Base-by-base conservation (phyloP, 345 rosid species). In the Iberis pinnata region DNA sequence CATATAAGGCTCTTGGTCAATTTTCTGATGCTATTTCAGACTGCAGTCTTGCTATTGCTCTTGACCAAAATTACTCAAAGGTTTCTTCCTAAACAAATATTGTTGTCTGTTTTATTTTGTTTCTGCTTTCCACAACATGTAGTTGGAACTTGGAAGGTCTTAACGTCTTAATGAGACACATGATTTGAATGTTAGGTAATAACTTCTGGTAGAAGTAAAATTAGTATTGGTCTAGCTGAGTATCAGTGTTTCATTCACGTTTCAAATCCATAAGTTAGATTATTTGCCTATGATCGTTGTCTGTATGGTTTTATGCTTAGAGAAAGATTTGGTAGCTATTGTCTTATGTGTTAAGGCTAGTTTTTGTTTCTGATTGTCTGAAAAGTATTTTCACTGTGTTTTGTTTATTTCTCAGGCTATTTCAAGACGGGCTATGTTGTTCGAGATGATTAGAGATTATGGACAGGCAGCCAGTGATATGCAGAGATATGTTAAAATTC, bases 31-130 rank as follows among this genome's bases (percentile, higher is more conserved):
- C 97, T 49, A 83, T 83, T 70, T 90, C 98, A 32, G 98, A 92
- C 65, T 92, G 98, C 87, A 88, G 86, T 76, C 81, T 92, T 43
- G 93, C 95, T 59, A 81, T 85, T 58, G 97, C 98, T 63, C 88
- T 92, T 39, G 86, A 88, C 76, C 76, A 77, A 56, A 88, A 72
- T 56, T 92, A 88, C 77, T 55, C 68, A 45, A 92, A 92, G 98
- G 98, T 92, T 59, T 61, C 58, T 31, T 42, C 63, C 67, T 18
- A 11, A 31, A 51, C 54, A 32, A 25, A 32, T 53, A 46, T 36
- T 20, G 22, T 29, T 22, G 14, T 37, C 43, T 65, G 48, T 16
- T 51, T 35, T 56, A 2, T 41, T 24, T 36, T 49, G 10, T 35
- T 58, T 36, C 47, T 45, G 29, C 17, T 66, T 40, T 32, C 44